Evolutionary conservation across 164 flowering plant species (phyloP).

Genomic region (Protea cynaroides): DNA sequence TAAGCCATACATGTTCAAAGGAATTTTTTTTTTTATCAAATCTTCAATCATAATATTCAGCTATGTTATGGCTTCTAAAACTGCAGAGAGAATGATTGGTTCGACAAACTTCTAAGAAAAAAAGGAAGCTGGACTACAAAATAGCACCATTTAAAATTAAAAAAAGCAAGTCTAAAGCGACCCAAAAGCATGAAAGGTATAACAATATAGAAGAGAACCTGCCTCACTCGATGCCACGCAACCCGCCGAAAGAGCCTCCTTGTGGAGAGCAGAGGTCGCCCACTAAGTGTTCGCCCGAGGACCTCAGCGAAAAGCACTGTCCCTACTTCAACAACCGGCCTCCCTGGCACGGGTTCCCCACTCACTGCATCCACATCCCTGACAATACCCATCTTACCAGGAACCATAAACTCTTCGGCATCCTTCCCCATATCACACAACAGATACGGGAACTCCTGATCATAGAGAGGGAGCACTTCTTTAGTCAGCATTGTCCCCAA

Average conservation of each 20-base stretch:
- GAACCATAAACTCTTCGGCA: slow-evolving; percentile 57
- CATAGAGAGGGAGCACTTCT: slow-evolving; percentile 86
- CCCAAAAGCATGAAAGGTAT: neutral
- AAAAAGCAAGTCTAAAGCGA: neutral
- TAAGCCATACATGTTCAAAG: too few species aligned
- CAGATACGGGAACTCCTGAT: slow-evolving; percentile 61
- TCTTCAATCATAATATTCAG: too few species aligned
- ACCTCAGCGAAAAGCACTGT: slow-evolving; percentile 90
- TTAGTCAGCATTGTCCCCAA: slow-evolving; percentile 92
- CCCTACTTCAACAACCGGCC: slow-evolving; percentile 80
- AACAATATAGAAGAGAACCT: slow-evolving; percentile 74
- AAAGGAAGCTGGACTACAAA: neutral
- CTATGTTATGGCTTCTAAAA: too few species aligned
- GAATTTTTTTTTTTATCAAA: too few species aligned
- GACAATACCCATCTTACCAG: slow-evolving; percentile 80
- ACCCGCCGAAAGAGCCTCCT: slow-evolving; percentile 61
- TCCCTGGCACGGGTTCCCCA: slow-evolving; percentile 34
- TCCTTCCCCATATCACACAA: slow-evolving; percentile 60
- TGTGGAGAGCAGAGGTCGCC: slow-evolving; percentile 83
- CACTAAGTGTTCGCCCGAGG: slow-evolving; percentile 90
- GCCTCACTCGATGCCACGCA: slow-evolving; percentile 99
- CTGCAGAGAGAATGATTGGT: too few species aligned
- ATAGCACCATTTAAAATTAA: too few species aligned
- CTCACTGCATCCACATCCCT: slow-evolving; percentile 55
- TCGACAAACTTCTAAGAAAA: too few species aligned